Conservation (phyloP, 2,329 filamentous ascomycete genomes). For the Penicillium sp. region DNA sequence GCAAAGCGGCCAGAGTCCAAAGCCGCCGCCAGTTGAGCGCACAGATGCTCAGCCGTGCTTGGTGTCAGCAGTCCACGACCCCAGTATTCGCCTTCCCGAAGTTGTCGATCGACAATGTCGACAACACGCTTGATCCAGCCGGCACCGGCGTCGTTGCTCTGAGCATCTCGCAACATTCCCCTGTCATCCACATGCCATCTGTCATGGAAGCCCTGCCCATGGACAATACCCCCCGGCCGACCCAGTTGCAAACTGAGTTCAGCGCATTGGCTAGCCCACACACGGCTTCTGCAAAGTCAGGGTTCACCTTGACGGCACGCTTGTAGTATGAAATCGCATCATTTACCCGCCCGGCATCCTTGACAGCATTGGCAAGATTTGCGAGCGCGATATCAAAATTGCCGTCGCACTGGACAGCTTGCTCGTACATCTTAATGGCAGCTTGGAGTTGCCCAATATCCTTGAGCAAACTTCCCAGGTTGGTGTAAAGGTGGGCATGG, state of each 20-base stretch:
- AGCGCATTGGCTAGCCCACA: slow-evolving; percentile 92
- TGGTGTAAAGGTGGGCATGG: slow-evolving; percentile 95
- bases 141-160: slow-evolving; percentile 58
- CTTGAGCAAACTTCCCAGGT: slow-evolving; percentile 90
- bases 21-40: slow-evolving; percentile 46
- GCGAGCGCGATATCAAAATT: slow-evolving; percentile 95
- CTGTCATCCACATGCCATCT: slow-evolving; percentile 89
- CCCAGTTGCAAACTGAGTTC: slow-evolving; percentile 96
- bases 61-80: slow-evolving; percentile 68
- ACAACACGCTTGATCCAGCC: slow-evolving; percentile 90
- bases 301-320: slow-evolving; percentile 84
- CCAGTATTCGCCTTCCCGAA: slow-evolving; percentile 83
- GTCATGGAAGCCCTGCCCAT: slow-evolving; percentile 71
- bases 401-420: slow-evolving; percentile 86
- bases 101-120: slow-evolving; percentile 83
- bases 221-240: slow-evolving; percentile 80
- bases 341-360: slow-evolving; percentile 87
- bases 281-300: slow-evolving; percentile 93
- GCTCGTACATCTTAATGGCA: slow-evolving; percentile 96
- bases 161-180: slow-evolving; percentile 77
- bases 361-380: slow-evolving; percentile 95
- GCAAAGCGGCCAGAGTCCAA: slow-evolving; percentile 27
- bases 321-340: slow-evolving; percentile 93
- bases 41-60: slow-evolving; percentile 52
- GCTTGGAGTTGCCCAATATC: slow-evolving; percentile 90